A percentile compares a stretch with the other conserved stretches of the same genome.
Evolutionary conservation across 1,284 basidiomycete genomes (phyloP).

Genomic region (Cerrena zonata): DNA sequence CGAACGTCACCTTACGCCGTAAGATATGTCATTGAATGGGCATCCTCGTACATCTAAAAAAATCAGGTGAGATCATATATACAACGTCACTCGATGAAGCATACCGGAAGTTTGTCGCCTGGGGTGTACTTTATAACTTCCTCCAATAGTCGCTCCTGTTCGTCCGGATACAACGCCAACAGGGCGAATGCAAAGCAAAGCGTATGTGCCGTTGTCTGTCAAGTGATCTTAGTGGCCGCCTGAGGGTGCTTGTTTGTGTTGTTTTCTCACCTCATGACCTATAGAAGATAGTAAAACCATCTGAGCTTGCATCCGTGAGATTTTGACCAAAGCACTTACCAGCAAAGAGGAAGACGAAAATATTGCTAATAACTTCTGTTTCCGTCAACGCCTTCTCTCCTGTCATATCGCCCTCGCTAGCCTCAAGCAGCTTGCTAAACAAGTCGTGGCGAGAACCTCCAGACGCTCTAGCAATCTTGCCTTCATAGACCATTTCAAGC

Average conservation of each 20-base stretch:
- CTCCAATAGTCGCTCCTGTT: constrained; percentile 51
- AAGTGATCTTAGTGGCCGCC: background rate
- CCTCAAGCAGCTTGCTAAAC: constrained; percentile 49
- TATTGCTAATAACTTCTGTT: constrained; percentile 47
- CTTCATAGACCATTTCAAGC: background rate
- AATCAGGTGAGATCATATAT: no score
- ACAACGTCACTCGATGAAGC: constrained; percentile 14
- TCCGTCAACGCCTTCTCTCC: constrained; percentile 44
- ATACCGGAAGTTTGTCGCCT: constrained; percentile 39
- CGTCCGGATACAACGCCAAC: constrained; percentile 45
- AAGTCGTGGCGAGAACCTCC: constrained; percentile 46
- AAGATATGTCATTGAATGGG: constrained; percentile 1
- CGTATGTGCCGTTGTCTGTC: constrained; percentile 44
- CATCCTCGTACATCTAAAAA: constrained; percentile 12
- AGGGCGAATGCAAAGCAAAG: constrained; percentile 49
- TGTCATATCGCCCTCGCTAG: constrained; percentile 38
- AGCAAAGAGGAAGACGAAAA: no score
- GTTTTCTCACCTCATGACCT: constrained; percentile 47
- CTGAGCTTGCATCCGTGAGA: no score
- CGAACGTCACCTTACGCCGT: background rate
- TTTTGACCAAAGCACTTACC: constrained; percentile 41
- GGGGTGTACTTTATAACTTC: constrained; percentile 40
- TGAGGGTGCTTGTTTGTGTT: background rate
- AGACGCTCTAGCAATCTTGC: constrained; percentile 30
- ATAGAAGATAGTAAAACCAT: constrained; percentile 40